phyloP scores from a whole-genome alignment of 805 yeast genomes.

The Cyberlindnera saturnus region DNA sequence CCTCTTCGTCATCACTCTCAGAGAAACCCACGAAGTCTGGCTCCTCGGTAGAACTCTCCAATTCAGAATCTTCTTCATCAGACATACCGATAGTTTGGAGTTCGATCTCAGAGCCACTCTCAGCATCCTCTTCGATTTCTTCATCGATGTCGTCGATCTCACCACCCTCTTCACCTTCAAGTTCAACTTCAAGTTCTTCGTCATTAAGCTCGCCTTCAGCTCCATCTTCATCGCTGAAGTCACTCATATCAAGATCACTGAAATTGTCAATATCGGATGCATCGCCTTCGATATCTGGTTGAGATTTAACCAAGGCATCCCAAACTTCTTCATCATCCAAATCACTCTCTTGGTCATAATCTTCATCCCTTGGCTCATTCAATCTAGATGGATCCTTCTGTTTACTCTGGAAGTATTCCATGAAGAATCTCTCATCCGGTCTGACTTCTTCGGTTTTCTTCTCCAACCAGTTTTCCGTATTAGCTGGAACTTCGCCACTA shows the following conservation, averaged over 20 bases:
- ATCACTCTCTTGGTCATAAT: conserved; percentile 37
- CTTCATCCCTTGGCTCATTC: conserved; percentile 28
- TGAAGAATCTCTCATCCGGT: conserved; percentile 86
- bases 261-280: conserved; percentile 35
- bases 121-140: conserved; percentile 31
- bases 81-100: conserved; percentile 15
- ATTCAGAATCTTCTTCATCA: conserved; percentile 28
- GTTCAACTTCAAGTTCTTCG: conserved; percentile 23
- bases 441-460: conserved; percentile 58
- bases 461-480: conserved; percentile 78
- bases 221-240: conserved; percentile 36
- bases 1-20: conserved; percentile 32
- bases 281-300: conserved; percentile 63
- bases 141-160: conserved; percentile 24
- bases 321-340: conserved; percentile 70
- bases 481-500: conserved; percentile 57
- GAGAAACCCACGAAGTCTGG: conserved; percentile 28
- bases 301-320: conserved; percentile 70
- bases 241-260: conserved; percentile 46
- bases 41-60: conserved; percentile 24
- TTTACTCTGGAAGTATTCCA: conserved; percentile 72
- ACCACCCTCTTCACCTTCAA: conserved; percentile 18
- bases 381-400: conserved; percentile 32
- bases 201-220: conserved; percentile 27
- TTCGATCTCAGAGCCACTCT: conserved; percentile 19